Percentiles rank a stretch among this genome's conserved stretches.
phyloP scores from a whole-genome alignment of 331 rosid genomes.

The Telfairia occidentalis region DNA sequence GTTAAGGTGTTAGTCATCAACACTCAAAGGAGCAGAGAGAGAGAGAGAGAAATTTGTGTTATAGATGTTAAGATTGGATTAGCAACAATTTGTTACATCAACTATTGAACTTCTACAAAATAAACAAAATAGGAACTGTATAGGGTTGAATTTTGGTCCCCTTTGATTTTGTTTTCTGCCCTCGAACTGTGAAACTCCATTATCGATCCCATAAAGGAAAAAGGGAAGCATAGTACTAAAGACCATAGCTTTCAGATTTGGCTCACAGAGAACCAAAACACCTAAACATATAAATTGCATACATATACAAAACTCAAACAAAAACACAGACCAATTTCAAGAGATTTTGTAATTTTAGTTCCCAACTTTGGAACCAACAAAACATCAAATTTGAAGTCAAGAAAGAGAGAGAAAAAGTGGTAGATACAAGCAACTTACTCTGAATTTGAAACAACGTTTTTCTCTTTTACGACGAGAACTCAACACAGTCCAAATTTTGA shows the following conservation, averaged over 20 bases:
- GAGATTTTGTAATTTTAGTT: neutral
- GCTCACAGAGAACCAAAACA: slow-evolving; percentile 12
- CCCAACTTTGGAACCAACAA: neutral
- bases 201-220: neutral
- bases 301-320: neutral
- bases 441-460: slow-evolving; percentile 4
- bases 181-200: neutral
- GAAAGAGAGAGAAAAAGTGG: neutral
- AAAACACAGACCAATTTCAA: neutral
- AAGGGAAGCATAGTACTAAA: neutral
- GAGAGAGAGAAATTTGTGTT: neutral
- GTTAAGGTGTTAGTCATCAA: too few relatives aligned
- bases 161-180: neutral
- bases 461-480: neutral
- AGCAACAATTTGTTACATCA: neutral
- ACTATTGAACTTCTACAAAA: neutral
- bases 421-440: neutral
- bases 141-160: neutral
- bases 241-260: slow-evolving; percentile 2
- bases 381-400: neutral
- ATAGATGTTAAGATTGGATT: neutral
- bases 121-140: neutral
- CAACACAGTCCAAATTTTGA: neutral
- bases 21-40: too few relatives aligned
- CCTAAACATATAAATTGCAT: slow-evolving; percentile 7